Evolutionary conservation across 139 green algal species (phyloP).

Genomic region (Chlorella sp.): DNA sequence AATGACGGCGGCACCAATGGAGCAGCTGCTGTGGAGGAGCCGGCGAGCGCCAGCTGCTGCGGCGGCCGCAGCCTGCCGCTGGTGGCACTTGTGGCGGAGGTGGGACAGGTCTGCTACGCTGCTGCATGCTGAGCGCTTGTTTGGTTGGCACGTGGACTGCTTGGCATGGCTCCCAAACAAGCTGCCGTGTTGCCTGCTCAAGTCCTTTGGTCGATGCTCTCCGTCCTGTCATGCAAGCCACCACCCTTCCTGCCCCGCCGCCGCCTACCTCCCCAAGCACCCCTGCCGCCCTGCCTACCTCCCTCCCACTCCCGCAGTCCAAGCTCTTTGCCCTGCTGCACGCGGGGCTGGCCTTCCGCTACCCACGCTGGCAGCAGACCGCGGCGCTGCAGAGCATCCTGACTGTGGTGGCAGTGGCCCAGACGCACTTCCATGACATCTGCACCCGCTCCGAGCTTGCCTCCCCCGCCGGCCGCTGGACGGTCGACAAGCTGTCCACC

Average conservation of each 20-base stretch:
- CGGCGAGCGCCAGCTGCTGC: not conserved
- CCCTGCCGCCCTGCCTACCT: too few species aligned
- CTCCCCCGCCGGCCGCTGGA: too few species aligned
- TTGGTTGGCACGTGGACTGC: too few species aligned
- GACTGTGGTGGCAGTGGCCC: not conserved
- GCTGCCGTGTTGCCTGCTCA: too few species aligned
- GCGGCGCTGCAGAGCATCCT: not conserved
- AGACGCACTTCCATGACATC: not conserved
- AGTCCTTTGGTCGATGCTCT: too few species aligned
- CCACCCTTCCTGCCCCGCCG: too few species aligned
- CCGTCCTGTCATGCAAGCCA: too few species aligned
- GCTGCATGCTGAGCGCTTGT: not conserved
- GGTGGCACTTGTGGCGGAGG: not conserved
- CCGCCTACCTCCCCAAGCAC: too few species aligned
- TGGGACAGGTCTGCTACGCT: conserved; percentile 7
- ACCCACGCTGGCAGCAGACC: conserved; percentile 22
- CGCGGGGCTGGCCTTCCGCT: conserved; percentile 25
- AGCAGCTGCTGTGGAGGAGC: not conserved
- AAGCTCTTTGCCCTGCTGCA: conserved; percentile 19
- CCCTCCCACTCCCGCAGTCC: not conserved
- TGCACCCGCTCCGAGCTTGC: not conserved
- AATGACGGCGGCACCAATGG: not conserved
- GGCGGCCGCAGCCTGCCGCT: not conserved
- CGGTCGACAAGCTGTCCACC: not conserved
- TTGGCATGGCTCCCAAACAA: too few species aligned